Base-by-base conservation (phyloP, 2,329 filamentous ascomycete genomes). In the Fusarium algeriense region DNA sequence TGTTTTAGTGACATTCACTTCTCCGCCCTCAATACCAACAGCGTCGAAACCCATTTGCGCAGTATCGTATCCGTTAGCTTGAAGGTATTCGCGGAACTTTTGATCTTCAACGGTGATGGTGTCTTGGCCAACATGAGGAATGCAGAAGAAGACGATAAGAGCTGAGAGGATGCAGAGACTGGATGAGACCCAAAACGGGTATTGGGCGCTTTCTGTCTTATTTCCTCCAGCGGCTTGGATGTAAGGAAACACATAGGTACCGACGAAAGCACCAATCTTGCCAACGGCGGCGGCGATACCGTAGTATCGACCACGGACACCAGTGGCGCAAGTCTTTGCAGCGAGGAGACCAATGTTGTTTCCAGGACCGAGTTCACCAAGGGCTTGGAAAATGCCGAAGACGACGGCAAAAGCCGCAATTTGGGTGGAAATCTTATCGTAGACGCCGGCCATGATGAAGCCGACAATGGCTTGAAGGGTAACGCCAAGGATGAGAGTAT, bases 321-420 rank as follows among this genome's bases (percentile, higher is more conserved):
- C 92, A 7, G 95, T 97, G 0, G 95, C 93, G 75, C 91, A 94
- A 4, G 93, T 95, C 84, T 97, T 97, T 49, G 92, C 92, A 0
- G 95, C 94, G 34, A 97, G 81, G 1, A 97, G 87, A 5, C 94
- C 94, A 73, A 97, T 97, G 80, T 97, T 97, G 83, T 97, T 93
- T 15, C 95, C 95, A 0, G 95, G 94, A 0, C 95, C 94, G 43
- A 97, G 82, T 80, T 83, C 81, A 49, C 81, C 81, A 6, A 82
- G 78, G 1, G 80, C 75, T 41, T 80, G 74, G 69, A 82, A 83
- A 34, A 83, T 79, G 9, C 80, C 81, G 10, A 80, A 82, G 1
- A 82, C 76, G 13, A 82, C 78, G 15, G 80, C 79, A 32, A 83
- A 82, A 10, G 68, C 80, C 7, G 80, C 81, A 13, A 82, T 77